Conservation (phyloP, 768 basidiomycete species). For the Phaeotremella fagi region DNA sequence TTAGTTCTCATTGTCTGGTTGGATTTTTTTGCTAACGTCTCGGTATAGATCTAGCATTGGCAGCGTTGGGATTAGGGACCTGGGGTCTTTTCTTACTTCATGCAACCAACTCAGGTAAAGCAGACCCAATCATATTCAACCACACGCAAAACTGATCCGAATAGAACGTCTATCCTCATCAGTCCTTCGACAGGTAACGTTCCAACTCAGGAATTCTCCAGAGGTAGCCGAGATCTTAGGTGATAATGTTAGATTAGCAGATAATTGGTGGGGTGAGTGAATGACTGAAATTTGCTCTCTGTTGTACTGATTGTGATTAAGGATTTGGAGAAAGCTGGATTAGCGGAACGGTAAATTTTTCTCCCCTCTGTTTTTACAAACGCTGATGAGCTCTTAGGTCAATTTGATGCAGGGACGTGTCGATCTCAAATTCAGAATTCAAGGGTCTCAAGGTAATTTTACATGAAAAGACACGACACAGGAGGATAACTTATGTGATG, state of each 20-base stretch:
- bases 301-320: conserved; percentile 2
- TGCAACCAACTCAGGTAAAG: conserved; percentile 34
- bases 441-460: conserved; percentile 25
- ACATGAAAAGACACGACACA: too few relatives aligned
- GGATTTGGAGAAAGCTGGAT: conserved; percentile 47
- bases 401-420: conserved; percentile 47
- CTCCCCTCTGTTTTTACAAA: background rate
- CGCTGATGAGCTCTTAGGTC: conserved; percentile 28
- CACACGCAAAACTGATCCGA: too few relatives aligned
- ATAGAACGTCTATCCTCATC: conserved; percentile 45
- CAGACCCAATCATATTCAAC: too few relatives aligned
- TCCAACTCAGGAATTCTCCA: conserved; percentile 40
- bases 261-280: conserved; percentile 44
- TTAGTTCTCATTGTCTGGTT: background rate
- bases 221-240: conserved; percentile 36
- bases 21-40: background rate
- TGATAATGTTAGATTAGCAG: conserved; percentile 30
- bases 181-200: conserved; percentile 41
- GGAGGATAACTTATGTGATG: conserved; percentile 1
- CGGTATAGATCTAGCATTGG: conserved; percentile 21
- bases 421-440: conserved; percentile 42
- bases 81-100: conserved; percentile 38
- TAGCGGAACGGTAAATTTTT: conserved; percentile 34
- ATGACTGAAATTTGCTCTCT: background rate
- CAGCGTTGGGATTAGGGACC: conserved; percentile 16